Evolutionary conservation across 192 early-diverging fungal species (phyloP).

Genomic region (Rhizoclosmatium globosum): DNA sequence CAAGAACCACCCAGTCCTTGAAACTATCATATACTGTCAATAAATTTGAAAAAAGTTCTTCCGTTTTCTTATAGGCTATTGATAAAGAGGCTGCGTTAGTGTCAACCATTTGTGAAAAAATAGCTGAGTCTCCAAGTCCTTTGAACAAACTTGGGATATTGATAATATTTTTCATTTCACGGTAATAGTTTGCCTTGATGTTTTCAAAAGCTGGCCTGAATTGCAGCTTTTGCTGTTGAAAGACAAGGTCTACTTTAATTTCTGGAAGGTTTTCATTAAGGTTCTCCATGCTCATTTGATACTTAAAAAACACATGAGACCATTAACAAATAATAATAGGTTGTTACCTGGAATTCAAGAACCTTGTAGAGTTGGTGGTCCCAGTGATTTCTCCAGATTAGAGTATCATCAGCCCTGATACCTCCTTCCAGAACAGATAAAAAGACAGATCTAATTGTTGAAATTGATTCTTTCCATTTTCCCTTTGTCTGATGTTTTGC

Average conservation of each 20-base stretch:
- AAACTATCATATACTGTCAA: conserved; percentile 57
- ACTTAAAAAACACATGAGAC: conserved; percentile 38
- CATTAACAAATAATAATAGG: neutral
- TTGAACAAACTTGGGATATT: conserved; percentile 61
- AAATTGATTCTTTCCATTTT: conserved; percentile 62
- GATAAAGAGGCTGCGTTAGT: conserved; percentile 48
- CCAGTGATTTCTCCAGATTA: conserved; percentile 63
- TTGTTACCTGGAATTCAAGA: conserved; percentile 48
- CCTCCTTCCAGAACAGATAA: conserved; percentile 46
- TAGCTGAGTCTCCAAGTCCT: conserved; percentile 51
- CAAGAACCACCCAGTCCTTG: conserved; percentile 66
- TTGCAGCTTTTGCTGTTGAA: conserved; percentile 62
- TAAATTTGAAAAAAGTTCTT: conserved; percentile 59
- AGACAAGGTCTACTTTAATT: conserved; percentile 64
- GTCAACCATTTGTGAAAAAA: conserved; percentile 60
- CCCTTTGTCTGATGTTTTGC: conserved; percentile 56
- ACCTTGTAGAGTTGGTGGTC: conserved; percentile 69
- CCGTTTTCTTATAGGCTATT: conserved; percentile 61
- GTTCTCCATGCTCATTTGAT: conserved; percentile 57
- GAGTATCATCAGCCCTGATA: conserved; percentile 48
- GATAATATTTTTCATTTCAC: conserved; percentile 70
- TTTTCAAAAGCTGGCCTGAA: conserved; percentile 67
- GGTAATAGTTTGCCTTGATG: conserved; percentile 69
- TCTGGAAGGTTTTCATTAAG: conserved; percentile 60
- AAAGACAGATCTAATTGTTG: conserved; percentile 52